A percentile compares a stretch with the other conserved stretches of the same genome.
phyloP scores from a whole-genome alignment of 2,329 filamentous ascomycete species.

The Colletotrichum camelliae region DNA sequence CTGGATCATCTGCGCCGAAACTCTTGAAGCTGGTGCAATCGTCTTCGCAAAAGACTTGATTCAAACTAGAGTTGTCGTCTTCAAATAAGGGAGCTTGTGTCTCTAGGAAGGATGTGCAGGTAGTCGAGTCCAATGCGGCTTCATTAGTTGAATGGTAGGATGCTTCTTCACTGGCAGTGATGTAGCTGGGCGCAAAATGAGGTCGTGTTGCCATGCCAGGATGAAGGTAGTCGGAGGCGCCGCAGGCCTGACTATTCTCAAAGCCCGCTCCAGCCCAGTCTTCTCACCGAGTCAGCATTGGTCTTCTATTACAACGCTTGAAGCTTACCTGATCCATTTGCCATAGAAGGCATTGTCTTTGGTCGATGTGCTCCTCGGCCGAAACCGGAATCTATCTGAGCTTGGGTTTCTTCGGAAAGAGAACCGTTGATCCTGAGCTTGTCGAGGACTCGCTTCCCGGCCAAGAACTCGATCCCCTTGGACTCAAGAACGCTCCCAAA shows the following conservation, averaged over 20 bases:
- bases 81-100: not conserved
- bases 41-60: not conserved
- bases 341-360: not conserved
- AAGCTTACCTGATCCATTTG: not conserved
- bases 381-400: not conserved
- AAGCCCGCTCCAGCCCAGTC: not conserved
- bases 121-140: not conserved
- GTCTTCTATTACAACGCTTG: not conserved
- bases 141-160: not conserved
- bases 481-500: not conserved
- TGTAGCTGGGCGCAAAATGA: not conserved
- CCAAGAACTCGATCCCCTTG: not conserved
- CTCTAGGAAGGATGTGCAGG: not conserved
- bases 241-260: not conserved
- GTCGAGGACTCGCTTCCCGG: not conserved
- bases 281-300: not conserved
- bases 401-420: not conserved
- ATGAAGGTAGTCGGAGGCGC: not conserved
- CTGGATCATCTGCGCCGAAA: not conserved
- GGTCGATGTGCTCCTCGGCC: no score
- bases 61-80: not conserved
- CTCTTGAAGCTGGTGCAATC: not conserved
- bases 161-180: not conserved
- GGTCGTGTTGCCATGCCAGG: not conserved
- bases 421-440: not conserved